These are phyloP conservation scores for Rhizoctonia solani DNA, from an alignment of 1,284 basidiomycete species.

Conservation along the genomic window DNA sequence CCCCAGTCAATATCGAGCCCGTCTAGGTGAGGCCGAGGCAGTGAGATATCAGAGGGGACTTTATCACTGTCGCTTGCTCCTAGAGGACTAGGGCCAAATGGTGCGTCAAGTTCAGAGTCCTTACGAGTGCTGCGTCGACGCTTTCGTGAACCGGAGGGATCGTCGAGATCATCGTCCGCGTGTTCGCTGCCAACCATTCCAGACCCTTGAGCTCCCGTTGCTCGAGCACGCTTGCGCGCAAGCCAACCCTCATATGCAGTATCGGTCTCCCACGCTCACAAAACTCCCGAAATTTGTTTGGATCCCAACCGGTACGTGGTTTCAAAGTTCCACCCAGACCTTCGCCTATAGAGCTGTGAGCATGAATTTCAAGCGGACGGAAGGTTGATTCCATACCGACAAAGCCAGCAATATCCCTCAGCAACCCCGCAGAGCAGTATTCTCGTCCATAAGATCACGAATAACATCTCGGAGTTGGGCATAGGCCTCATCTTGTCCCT, in stretches of 20 bases:
- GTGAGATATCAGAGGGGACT: neutral
- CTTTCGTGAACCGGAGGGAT: slow-evolving; percentile 6
- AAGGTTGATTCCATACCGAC: slow-evolving; percentile 51
- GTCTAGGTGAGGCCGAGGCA: slow-evolving; percentile 17
- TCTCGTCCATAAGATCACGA: slow-evolving; percentile 88
- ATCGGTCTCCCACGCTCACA: slow-evolving; percentile 86
- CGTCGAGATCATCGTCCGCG: slow-evolving; percentile 39
- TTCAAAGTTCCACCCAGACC: slow-evolving; percentile 73
- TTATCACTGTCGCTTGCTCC: slow-evolving; percentile 21
- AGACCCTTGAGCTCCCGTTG: slow-evolving; percentile 37
- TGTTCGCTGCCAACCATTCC: slow-evolving; percentile 36
- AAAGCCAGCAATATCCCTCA: slow-evolving; percentile 74
- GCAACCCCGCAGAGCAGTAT: slow-evolving; percentile 77
- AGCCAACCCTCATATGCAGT: slow-evolving; percentile 89
- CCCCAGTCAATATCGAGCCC: slow-evolving; percentile 29
- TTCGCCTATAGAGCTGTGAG: slow-evolving; percentile 52
- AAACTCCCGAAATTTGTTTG: slow-evolving; percentile 75
- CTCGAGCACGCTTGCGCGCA: slow-evolving; percentile 49
- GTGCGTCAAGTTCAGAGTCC: slow-evolving; percentile 5
- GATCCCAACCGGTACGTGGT: slow-evolving; percentile 75
- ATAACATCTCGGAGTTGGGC: slow-evolving; percentile 80
- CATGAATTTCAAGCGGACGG: neutral
- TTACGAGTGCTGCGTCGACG: slow-evolving; percentile 25
- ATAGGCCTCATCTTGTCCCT: slow-evolving; percentile 84
- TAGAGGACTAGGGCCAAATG: slow-evolving; percentile 15